Evolutionary conservation across 1,284 basidiomycete genomes (phyloP), one percentile per base, ranked within the genome.

Genomic region (Microbotryum scabiosae): DNA sequence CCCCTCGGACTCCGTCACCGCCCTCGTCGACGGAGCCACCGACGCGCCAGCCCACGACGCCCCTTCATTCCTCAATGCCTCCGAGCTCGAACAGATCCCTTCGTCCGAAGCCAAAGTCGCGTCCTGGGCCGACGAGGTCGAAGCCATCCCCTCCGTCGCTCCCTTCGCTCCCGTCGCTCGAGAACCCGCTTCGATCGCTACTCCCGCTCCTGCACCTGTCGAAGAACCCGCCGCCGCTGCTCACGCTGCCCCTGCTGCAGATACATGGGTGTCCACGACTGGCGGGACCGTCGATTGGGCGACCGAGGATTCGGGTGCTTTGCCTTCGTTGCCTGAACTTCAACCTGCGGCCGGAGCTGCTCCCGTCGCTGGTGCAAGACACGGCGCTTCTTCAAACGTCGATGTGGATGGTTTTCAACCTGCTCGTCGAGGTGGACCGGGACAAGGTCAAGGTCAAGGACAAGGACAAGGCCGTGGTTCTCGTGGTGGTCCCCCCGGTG

Each of bases 81-180:
- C 49, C 14, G 64, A 66, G 51, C 54, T 68, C 49, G 55, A 56
- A 23, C 62, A 30, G 69, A 73, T 66, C 72, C 76, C 12, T 65
- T 64, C 30, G 61, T 72, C 74, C 6, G 75, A 73, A 32, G 66
- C 62, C 43, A 65, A 67, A 45, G 69, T 65, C 26, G 48, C 63
- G 8, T 43, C 49, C 28, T 61, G 65, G 62, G 56, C 56, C 9
- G 51, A 60, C 23, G 57, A 59, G 8, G 41, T 65, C 23, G 58
- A 54, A 26, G n/a, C 30, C 30, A 30, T 9, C 30, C 30, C 30
- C 30, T 7, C 30, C 7, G 30, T 32, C 32, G 51, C 41, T 30
- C 26, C 51, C 32, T 51, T 30, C 8, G 44, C 57, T 28, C 10
- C 52, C 32, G 16, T 56, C 25, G 47, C 56, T 16, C 48, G 54